Evolutionary conservation across 345 rosid genomes (phyloP).

Genomic region (Aquilaria yunnanensis): DNA sequence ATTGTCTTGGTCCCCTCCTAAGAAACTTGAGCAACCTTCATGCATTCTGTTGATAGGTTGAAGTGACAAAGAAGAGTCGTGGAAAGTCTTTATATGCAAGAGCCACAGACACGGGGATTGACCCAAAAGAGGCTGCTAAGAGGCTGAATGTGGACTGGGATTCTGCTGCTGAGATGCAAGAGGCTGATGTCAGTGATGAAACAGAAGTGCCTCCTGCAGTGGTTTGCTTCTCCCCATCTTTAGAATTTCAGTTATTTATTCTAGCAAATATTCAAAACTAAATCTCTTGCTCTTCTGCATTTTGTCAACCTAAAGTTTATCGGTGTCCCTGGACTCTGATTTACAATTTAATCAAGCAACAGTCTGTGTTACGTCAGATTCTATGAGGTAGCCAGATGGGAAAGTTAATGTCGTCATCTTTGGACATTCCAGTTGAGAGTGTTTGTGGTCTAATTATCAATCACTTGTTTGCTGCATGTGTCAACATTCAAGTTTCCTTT

Average conservation of each 20-base stretch:
- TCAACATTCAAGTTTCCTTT: too few relatives aligned
- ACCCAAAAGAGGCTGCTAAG: conserved; percentile 77
- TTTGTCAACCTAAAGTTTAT: not conserved
- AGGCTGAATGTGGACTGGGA: conserved; percentile 92
- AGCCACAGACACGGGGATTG: conserved; percentile 81
- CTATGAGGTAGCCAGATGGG: too few relatives aligned
- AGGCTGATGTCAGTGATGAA: conserved; percentile 39
- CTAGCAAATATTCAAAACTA: not conserved
- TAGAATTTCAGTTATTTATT: conserved; percentile 1
- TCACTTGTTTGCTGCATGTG: too few relatives aligned
- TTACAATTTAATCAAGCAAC: not conserved
- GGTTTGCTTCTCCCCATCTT: conserved; percentile 44
- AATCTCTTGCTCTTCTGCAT: not conserved
- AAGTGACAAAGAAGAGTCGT: conserved; percentile 48
- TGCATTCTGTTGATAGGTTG: conserved; percentile 43
- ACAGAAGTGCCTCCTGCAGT: conserved; percentile 59
- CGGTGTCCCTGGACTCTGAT: not conserved
- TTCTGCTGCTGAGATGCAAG: conserved; percentile 88
- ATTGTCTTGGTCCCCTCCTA: too few relatives aligned
- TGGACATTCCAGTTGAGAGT: too few relatives aligned
- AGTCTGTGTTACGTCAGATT: too few relatives aligned
- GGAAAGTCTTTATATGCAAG: conserved; percentile 74
- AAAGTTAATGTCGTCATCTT: too few relatives aligned
- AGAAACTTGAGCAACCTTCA: not conserved
- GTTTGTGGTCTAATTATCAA: too few relatives aligned